Percentiles rank a stretch among this genome's conserved stretches.
phyloP scores from a whole-genome alignment of 1,284 basidiomycete genomes.

The Rhodofomes roseus region DNA sequence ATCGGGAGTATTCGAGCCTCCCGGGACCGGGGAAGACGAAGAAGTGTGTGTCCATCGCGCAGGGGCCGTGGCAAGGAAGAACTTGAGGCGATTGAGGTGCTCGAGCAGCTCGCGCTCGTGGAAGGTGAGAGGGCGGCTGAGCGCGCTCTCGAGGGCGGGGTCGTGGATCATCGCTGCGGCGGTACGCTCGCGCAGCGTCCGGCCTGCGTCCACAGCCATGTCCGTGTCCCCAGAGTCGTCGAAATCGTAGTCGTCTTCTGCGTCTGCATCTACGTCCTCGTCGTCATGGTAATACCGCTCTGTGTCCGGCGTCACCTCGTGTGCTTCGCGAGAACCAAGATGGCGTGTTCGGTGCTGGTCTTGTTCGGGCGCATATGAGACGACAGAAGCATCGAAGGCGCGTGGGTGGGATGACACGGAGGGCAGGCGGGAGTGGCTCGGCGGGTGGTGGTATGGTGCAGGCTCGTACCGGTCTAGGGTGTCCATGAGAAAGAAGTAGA shows the following conservation, averaged over 20 bases:
- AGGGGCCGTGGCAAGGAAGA: constrained; percentile 85
- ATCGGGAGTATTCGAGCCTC: constrained; percentile 16
- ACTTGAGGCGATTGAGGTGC: constrained; percentile 74
- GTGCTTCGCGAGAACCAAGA: neutral
- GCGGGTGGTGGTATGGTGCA: neutral
- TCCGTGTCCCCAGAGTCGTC: neutral
- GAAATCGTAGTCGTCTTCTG: neutral
- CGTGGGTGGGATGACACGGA: neutral
- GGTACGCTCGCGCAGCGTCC: constrained; percentile 10
- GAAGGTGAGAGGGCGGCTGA: constrained; percentile 52
- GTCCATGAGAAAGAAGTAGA: constrained; percentile 2
- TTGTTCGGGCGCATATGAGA: neutral
- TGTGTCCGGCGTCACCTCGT: neutral
- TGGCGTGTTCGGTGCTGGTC: neutral
- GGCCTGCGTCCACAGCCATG: constrained; percentile 1
- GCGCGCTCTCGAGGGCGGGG: constrained; percentile 33
- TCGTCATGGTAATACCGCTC: constrained; percentile 1
- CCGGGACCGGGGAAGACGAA: constrained; percentile 7
- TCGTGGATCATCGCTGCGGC: constrained; percentile 29
- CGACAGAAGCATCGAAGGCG: neutral
- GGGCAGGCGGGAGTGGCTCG: neutral
- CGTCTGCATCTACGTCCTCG: neutral
- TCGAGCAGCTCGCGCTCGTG: constrained; percentile 66
- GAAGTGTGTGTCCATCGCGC: constrained; percentile 47
- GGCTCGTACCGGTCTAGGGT: neutral